phyloP scores from a whole-genome alignment of 805 yeast genomes.

The Sugiyamaella valdiviana region DNA sequence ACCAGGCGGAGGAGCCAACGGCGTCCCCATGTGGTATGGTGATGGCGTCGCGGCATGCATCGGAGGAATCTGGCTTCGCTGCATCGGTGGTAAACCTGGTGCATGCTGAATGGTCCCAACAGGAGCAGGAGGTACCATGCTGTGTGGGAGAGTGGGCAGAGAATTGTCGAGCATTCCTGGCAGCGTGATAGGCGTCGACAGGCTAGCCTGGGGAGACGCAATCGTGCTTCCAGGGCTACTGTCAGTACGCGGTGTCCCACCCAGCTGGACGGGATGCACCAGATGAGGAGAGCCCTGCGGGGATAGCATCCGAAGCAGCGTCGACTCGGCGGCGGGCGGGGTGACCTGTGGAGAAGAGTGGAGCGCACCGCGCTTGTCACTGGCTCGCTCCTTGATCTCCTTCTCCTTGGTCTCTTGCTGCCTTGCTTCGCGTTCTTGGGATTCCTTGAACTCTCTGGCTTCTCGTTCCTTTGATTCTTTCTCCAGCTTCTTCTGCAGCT shows the following conservation, averaged over 20 bases:
- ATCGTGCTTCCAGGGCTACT: neutral
- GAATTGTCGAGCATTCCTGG: neutral
- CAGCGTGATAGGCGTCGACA: slow-evolving; percentile 1
- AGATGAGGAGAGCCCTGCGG: slow-evolving; percentile 1
- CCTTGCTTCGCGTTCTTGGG: slow-evolving; percentile 18
- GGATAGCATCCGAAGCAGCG: neutral
- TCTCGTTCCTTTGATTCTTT: slow-evolving; percentile 16
- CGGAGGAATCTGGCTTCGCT: neutral
- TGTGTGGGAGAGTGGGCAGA: slow-evolving; percentile 5
- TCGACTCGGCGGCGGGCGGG: neutral
- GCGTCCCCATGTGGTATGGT: no score
- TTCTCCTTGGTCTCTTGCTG: slow-evolving; percentile 23
- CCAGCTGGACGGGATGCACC: slow-evolving; percentile 5
- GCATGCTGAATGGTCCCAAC: slow-evolving; percentile 1
- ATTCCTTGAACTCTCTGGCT: slow-evolving; percentile 13
- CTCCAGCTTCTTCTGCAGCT: slow-evolving; percentile 13
- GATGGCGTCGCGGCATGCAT: no score
- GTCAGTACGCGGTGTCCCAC: neutral
- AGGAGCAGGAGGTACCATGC: slow-evolving; percentile 2
- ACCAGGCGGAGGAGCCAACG: neutral
- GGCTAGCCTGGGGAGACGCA: neutral
- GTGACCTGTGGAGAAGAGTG: neutral
- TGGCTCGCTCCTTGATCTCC: slow-evolving; percentile 20
- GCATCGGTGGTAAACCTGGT: slow-evolving; percentile 6
- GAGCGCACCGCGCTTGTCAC: neutral